These are phyloP conservation scores for Cinchona pubescens DNA, from an alignment of 257 asterid species.

Conservation along the genomic window DNA sequence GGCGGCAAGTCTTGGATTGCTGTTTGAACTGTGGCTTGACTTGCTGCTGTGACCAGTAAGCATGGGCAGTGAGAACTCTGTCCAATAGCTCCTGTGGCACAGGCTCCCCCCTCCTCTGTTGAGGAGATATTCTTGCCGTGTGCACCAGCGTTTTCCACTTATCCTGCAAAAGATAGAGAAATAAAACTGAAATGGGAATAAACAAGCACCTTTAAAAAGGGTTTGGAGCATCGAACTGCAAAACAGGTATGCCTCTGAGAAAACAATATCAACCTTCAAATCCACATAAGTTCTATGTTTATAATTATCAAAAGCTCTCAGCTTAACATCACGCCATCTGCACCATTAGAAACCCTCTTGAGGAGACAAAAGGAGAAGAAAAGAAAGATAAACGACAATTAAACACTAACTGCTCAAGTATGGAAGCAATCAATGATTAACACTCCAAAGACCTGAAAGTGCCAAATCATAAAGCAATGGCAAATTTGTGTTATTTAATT, in stretches of 20 bases:
- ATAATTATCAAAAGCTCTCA: conserved; percentile 83
- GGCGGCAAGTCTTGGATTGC: conserved; percentile 57
- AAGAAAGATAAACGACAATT: neutral
- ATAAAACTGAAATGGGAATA: neutral
- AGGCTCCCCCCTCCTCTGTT: conserved; percentile 96
- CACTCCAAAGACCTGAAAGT: neutral
- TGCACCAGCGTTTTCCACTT: conserved; percentile 98
- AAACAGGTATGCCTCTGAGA: neutral
- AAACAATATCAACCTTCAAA: conserved; percentile 56
- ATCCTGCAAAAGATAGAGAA: conserved; percentile 45
- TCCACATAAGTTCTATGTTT: conserved; percentile 94
- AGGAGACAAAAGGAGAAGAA: neutral
- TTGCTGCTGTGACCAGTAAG: conserved; percentile 95
- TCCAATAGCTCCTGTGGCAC: conserved; percentile 96
- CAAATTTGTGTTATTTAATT: neutral
- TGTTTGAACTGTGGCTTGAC: conserved; percentile 77
- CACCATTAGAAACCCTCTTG: conserved; percentile 18
- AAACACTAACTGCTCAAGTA: neutral
- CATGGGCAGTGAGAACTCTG: conserved; percentile 82
- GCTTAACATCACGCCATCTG: conserved; percentile 98
- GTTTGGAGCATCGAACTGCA: neutral
- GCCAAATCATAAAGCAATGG: neutral
- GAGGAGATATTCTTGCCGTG: conserved; percentile 97
- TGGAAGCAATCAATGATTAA: neutral
- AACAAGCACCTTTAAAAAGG: neutral